These are phyloP conservation scores for Astrocystis sublimbata DNA, from an alignment of 495 filamentous ascomycete species.

Conservation along the genomic window DNA sequence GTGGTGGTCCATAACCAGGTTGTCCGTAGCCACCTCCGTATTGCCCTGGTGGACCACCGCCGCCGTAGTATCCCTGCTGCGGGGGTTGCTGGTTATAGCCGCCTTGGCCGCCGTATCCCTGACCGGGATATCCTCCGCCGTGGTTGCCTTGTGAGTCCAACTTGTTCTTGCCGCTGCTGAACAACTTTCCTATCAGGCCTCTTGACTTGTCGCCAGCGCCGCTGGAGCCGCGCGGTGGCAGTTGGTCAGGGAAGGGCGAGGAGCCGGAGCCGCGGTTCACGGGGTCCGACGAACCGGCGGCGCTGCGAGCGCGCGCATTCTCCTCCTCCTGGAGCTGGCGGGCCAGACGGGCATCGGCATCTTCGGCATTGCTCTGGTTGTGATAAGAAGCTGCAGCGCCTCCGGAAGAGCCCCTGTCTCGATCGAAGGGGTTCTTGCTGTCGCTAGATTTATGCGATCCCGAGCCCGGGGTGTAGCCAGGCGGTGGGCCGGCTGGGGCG, in stretches of 20 bases:
- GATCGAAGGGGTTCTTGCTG: slow-evolving; percentile 58
- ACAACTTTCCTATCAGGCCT: slow-evolving; percentile 58
- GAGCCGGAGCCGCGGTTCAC: slow-evolving; percentile 17
- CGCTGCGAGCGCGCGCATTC: slow-evolving; percentile 57
- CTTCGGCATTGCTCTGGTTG: no score
- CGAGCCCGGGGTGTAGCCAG: slow-evolving; percentile 58
- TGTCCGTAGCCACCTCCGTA: slow-evolving; percentile 37
- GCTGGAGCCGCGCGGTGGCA: slow-evolving; percentile 36
- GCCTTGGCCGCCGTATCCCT: slow-evolving; percentile 29
- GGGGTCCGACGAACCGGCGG: slow-evolving; percentile 30
- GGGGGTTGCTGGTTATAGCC: slow-evolving; percentile 31
- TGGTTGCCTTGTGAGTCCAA: slow-evolving; percentile 21
- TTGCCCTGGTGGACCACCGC: no score
- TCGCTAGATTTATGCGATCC: slow-evolving; percentile 48
- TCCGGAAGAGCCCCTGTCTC: slow-evolving; percentile 50
- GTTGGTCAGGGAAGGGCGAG: slow-evolving; percentile 37
- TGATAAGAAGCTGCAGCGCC: slow-evolving; percentile 19
- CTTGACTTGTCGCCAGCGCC: slow-evolving; percentile 40
- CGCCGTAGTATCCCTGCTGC: slow-evolving; percentile 45
- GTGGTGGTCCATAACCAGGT: slow-evolving; percentile 27
- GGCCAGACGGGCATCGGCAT: slow-evolving; percentile 73
- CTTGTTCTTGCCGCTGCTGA: slow-evolving; percentile 42
- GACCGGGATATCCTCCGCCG: slow-evolving; percentile 21
- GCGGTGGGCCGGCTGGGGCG: slow-evolving; percentile 56
- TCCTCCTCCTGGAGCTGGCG: slow-evolving; percentile 81